A percentile compares a stretch with the other conserved stretches of the same genome.
phyloP scores from a whole-genome alignment of 352 stramenopile genomes.

The Phytophthora aleatoria region DNA sequence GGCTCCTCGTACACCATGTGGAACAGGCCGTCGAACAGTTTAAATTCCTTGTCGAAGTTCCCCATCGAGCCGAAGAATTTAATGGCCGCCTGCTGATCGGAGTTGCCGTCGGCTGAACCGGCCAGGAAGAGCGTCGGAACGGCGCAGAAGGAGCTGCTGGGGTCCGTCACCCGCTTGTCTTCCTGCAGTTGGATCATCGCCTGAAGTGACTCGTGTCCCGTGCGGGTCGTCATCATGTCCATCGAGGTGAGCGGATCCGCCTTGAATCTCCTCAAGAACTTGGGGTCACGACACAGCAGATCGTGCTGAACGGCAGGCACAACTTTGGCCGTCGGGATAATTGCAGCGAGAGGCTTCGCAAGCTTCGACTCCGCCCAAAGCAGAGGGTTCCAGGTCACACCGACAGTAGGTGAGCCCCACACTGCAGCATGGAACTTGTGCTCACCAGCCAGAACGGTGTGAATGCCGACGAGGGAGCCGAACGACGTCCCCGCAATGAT shows the following conservation, averaged over 20 bases:
- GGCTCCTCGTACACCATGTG: constrained; percentile 67
- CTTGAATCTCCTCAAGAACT: constrained; percentile 38
- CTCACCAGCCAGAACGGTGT: constrained; percentile 41
- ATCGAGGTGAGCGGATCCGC: constrained; percentile 43
- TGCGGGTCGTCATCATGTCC: constrained; percentile 46
- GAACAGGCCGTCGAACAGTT: constrained; percentile 58
- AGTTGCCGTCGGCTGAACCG: constrained; percentile 51
- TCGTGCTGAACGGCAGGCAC: constrained; percentile 42
- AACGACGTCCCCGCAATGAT: constrained; percentile 45
- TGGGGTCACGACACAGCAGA: constrained; percentile 42
- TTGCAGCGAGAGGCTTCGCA: constrained; percentile 24
- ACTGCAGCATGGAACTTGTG: constrained; percentile 44
- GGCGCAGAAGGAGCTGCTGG: constrained; percentile 29
- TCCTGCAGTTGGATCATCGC: constrained; percentile 44
- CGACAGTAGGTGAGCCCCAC: constrained; percentile 39
- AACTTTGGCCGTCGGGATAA: constrained; percentile 39
- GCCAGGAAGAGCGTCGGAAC: constrained; percentile 43
- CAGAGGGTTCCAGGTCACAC: constrained; percentile 38
- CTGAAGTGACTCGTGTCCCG: constrained; percentile 38
- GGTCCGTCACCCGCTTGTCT: constrained; percentile 28
- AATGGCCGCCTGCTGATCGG: constrained; percentile 44
- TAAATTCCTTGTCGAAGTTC: constrained; percentile 65
- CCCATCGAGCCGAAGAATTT: constrained; percentile 52
- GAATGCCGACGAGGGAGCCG: constrained; percentile 40
- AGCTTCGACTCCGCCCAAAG: constrained; percentile 37